Conservation (phyloP, 176 grass and related monocot species). For the Eremochloa ophiuroides region DNA sequence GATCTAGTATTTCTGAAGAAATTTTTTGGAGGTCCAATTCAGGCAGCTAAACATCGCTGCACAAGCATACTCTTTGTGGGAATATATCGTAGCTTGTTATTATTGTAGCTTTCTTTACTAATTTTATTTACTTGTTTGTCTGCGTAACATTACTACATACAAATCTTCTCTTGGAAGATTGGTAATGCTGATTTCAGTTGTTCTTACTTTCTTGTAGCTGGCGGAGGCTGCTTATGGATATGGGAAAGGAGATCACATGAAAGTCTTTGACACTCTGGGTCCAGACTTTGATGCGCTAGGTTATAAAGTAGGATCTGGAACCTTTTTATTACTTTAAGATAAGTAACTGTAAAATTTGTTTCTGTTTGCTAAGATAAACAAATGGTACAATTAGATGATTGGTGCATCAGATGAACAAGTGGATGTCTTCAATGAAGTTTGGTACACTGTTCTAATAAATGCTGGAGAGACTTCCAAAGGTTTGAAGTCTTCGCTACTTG, state of each 20-base stretch:
- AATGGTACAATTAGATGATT: slow-evolving; percentile 54
- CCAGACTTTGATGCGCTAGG: slow-evolving; percentile 52
- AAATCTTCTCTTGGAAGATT: background rate
- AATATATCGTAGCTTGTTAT: background rate
- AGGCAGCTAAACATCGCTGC: background rate
- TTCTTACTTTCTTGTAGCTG: slow-evolving; percentile 40
- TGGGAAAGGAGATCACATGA: slow-evolving; percentile 55
- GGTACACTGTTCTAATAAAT: slow-evolving; percentile 50
- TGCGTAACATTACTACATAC: background rate
- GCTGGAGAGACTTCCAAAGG: slow-evolving; percentile 47
- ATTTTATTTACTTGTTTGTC: background rate
- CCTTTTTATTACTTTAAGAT: background rate
- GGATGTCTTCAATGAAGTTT: slow-evolving; percentile 80
- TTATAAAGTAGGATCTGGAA: slow-evolving; percentile 50
- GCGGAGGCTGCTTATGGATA: slow-evolving; percentile 64
- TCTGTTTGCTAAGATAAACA: background rate
- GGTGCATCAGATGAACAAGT: slow-evolving; percentile 84
- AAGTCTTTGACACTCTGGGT: slow-evolving; percentile 54
- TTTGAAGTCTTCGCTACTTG: slow-evolving; percentile 9
- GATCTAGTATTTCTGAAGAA: background rate
- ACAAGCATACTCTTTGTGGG: background rate
- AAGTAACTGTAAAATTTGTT: background rate
- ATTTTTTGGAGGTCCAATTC: background rate
- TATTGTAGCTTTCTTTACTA: background rate
- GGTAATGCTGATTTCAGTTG: background rate